Base-by-base conservation (phyloP, 257 asterid genomes). In the Ajuga chamaepitys region DNA sequence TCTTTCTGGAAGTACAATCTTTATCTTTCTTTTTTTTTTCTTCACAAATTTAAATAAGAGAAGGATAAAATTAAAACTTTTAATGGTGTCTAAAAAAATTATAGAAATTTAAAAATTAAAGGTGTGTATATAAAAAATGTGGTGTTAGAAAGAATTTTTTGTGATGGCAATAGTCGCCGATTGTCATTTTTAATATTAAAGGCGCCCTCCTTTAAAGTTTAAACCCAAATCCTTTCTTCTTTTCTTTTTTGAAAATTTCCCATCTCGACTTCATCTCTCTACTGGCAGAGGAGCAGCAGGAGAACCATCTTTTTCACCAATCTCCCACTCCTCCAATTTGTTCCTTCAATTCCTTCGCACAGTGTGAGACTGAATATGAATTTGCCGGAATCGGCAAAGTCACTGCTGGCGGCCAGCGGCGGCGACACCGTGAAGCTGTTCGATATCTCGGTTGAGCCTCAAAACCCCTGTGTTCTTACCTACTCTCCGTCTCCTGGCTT, bases 361-460 rank as follows among this genome's bases (percentile, higher is more conserved):
- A 30, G 59, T 34, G 72, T 18, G 70, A 10, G 41, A 66, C 20
- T 62, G 52, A 64, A 44, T 17, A 85, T 85, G 96, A 88, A 76
- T 77, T 76, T 83, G 64, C 63, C 71, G 79, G 94, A 81, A 76
- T 84, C 95, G 58, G 78, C 74, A 4, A 88, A 83, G 65, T 55
- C 74, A 71, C 72, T 87, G 35, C 72, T 94, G 78, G 95, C 96
- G 28, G 87, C 95, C 30, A 68, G 85, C 82, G 95, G 91, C 67
- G 99, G 95, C 54, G 97, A 94, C 83, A 81, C 99, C 70, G 87
- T 90, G 42, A 94, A 88, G 82, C 86, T 94, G 38, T 94, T 94
- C 61, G 96, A 94, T 86, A 86, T 88, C 50, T 85, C 99, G 51
- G 69, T 62, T 64, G 97, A 90, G 77, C 83, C 83, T 41, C 86